Base-by-base conservation (phyloP, 1,284 basidiomycete genomes). In the Schizophyllum commune region DNA sequence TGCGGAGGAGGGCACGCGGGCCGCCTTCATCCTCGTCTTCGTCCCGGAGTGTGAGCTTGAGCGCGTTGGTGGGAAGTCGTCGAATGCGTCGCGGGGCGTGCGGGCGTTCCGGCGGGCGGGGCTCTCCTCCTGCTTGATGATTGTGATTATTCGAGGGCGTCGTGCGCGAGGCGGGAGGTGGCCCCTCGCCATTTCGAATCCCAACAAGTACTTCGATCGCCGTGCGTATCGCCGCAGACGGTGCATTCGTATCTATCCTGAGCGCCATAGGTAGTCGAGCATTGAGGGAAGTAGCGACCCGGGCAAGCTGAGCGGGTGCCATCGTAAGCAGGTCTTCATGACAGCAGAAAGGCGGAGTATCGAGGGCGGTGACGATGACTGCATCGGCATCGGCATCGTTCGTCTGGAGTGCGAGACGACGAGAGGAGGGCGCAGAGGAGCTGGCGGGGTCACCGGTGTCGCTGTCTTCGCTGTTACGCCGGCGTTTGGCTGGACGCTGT, bases 261-360 rank as follows among this genome's bases (percentile, higher is more conserved):
- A 85, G 69, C 0, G 73, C 75, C 47, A 57, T 65, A 0, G 83
- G 83, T 3, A 85, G 74, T 52, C 75, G 77, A 15, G 66, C 70
- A 67, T 85, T 85, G 51, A 85, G 72, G 11, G 71, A 63, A 6
- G 66, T 63, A 13, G 82, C 83, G 53, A 82, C 81, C 4, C 52
- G 65, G 56, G 80, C 66, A 56, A 85, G 79, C 62, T 78, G 71
- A 1, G 67, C 52, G 39, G 78, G 79, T 9, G 76, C 64, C 83
- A 85, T 85, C 1, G 77, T 76, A 63, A 84, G 63, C 52, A 85
- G 78, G 65, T 85, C 84, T 60, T 83, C 82, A 67, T 85, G 83
- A 69, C 83, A 85, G 71, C 83, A 84, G 71, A 85, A 85, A 0
- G 83, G 83, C 2, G 78, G 67, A 27, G 70, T 70, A 59, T 75